Evolutionary conservation across 164 flowering plant species (phyloP), one percentile per base, ranked within the genome.

Genomic region (Liquidambar formosana): DNA sequence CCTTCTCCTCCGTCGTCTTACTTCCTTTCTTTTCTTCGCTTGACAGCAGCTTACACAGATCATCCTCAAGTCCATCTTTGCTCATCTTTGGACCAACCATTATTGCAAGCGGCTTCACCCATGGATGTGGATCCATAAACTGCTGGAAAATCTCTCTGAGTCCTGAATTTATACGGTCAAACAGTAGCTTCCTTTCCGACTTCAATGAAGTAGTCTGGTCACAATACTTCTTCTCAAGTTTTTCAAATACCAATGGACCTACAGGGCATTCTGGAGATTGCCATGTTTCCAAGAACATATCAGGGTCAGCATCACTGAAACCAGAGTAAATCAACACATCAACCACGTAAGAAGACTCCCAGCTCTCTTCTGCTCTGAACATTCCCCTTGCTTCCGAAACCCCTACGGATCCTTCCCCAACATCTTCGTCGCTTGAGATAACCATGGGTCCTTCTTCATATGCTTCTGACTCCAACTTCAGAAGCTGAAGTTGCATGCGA

Each of bases 121-220:
- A 91, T 0, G 91, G 94, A 66, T 68, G 83, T 38, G 76, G 75
- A 62, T 88, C 85, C 19, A 68, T 56, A 21, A 56, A 69, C 38
- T 70, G 76, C 73, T 65, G 61, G 52, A 81, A 65, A 53, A 87
- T 83, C 61, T 88, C 87, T 28, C 68, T 44, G 14, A 93, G 76
- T 18, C 77, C 83, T 0, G 65, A 51, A 45, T 91, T 95, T 71
- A 91, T 81, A 8, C 83, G 78, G 73, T 95, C 94, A 64, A 91
- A 95, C 2, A 93, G 69, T 43, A 95, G 72, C 71, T 56, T 86
- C 80, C 98, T 84, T 47, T 91, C 98, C 0, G 75, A 63, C 68
- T 67, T 80, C 21, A 49, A 49, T 47, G 75, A 67, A 10, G 54
- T 75, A 53, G 59, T 66, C 65, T 68, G 60, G 22, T 64, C 70